Base-by-base conservation (phyloP, 108 stramenopile species). In the Craspedostauros australis region DNA sequence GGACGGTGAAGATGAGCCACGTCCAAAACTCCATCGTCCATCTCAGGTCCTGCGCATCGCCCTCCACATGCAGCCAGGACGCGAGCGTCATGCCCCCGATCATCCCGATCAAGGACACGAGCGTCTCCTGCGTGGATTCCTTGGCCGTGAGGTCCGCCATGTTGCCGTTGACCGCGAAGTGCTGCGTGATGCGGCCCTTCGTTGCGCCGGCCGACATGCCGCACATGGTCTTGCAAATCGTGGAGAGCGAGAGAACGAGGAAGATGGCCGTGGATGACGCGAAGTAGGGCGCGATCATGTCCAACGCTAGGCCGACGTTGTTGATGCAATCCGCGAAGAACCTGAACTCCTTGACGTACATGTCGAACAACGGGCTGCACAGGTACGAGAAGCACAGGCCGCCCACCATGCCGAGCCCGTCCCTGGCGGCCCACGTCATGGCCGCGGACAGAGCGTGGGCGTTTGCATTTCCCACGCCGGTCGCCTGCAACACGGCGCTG, bases 291-390 rank as follows among this genome's bases (percentile, higher is more conserved):
- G 90, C 68, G n/a, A 87, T 33, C 72, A 98, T 86, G 55, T 98
- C 94, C 6, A 95, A 46, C 22, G 89, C 79, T 27, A 97, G 67
- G 6, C 86, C 95, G 19, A 93, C 63, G 62, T 96, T 87, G 62
- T 95, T 95, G 39, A 90, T 75, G 29, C 96, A 67, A 77, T 98
- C 96, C 12, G 96, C 96, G 65, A 95, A 86, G 19, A 98, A 72
- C 46, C 96, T 70, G 67, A 91, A 98, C 68, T 95, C 90, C 67
- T 93, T 91, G 32, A 93, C 91, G 65, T 95, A 72, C 9, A 82
- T 64, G 75, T 95, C 95, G 51, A 96, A 94, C 28, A 75, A 57
- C 5, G 64, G 48, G 3, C 68, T 64, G n/a, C 70, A 80, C 6
- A 53, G 14, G 50, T 86, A 95, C 44, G 89, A 82, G 73, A 96